phyloP scores from a whole-genome alignment of 805 yeast genomes.

The Kluyveromyces wickerhamii region DNA sequence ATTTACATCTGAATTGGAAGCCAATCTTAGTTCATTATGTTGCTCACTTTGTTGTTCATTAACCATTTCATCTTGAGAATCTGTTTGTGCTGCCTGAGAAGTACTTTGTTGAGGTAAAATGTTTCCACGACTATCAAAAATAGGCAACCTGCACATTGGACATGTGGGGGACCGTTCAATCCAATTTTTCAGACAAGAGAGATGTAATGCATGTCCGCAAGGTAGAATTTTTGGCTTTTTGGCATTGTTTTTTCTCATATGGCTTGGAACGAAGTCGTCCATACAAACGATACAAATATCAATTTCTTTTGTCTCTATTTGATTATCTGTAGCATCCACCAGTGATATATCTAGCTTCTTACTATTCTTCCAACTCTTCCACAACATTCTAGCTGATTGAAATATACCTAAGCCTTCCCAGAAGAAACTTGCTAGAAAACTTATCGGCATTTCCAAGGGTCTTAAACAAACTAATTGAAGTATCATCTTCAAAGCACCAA shows the following conservation, averaged over 20 bases:
- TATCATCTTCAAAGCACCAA: slow-evolving; percentile 40
- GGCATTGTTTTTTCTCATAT: slow-evolving; percentile 31
- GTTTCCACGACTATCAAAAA: slow-evolving; percentile 35
- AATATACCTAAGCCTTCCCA: slow-evolving; percentile 28
- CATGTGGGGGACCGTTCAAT: slow-evolving; percentile 86
- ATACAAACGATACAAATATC: slow-evolving; percentile 80
- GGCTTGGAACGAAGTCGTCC: slow-evolving; percentile 64
- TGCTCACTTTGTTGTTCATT: too few relatives aligned
- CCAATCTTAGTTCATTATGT: too few relatives aligned
- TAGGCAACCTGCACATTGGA: slow-evolving; percentile 80
- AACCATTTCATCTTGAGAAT: too few relatives aligned
- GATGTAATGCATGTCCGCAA: slow-evolving; percentile 84
- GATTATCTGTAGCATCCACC: slow-evolving; percentile 52
- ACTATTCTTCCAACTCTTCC: slow-evolving; percentile 37
- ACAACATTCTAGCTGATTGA: slow-evolving; percentile 32
- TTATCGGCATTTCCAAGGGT: slow-evolving; percentile 37
- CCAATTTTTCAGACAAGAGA: slow-evolving; percentile 90
- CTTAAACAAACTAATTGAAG: slow-evolving; percentile 41
- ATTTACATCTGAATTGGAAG: too few relatives aligned
- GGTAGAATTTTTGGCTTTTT: slow-evolving; percentile 62
- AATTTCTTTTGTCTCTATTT: slow-evolving; percentile 53
- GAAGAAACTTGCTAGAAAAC: slow-evolving; percentile 39
- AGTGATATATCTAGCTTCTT: slow-evolving; percentile 58
- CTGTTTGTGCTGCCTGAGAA: neutral
- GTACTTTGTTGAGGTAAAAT: slow-evolving; percentile 5